These are phyloP conservation scores for Dendrothele bispora DNA, from an alignment of 768 basidiomycete genomes.

Conservation along the genomic window DNA sequence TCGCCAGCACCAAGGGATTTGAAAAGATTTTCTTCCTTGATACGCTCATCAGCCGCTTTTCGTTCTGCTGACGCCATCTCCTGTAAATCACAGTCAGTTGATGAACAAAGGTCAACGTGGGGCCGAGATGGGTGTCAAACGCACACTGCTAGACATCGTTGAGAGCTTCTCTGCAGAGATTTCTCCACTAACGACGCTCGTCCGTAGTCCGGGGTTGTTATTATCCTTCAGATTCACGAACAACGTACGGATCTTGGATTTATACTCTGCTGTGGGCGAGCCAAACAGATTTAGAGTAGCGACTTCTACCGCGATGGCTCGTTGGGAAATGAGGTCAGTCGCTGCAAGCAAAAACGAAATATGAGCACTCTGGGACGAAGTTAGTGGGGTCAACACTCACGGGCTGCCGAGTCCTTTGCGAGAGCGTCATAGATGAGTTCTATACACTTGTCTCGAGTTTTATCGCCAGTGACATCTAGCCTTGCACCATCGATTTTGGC, in stretches of 20 bases:
- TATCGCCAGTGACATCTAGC: slow-evolving; percentile 58
- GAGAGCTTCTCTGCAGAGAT: slow-evolving; percentile 68
- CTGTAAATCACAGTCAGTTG: slow-evolving; percentile 34
- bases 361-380: not conserved
- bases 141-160: slow-evolving; percentile 79
- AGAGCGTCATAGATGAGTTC: slow-evolving; percentile 93
- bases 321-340: slow-evolving; percentile 61
- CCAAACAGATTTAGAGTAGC: slow-evolving; percentile 52
- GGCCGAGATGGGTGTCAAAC: no score
- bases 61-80: slow-evolving; percentile 97
- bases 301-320: slow-evolving; percentile 72
- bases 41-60: slow-evolving; percentile 78
- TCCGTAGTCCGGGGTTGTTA: slow-evolving; percentile 83
- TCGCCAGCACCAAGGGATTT: slow-evolving; percentile 89
- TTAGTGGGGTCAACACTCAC: slow-evolving; percentile 50
- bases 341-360: slow-evolving; percentile 40
- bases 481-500: slow-evolving; percentile 73
- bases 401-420: slow-evolving; percentile 80
- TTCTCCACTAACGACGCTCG: slow-evolving; percentile 83
- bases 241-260: slow-evolving; percentile 80
- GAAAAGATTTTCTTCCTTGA: slow-evolving; percentile 85
- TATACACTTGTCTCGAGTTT: slow-evolving; percentile 82
- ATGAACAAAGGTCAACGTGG: not conserved
- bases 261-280: slow-evolving; percentile 54
- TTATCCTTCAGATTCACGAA: slow-evolving; percentile 96